Base-by-base conservation (phyloP, 2,329 filamentous ascomycete genomes). In the Dactylellina drechsleri region DNA sequence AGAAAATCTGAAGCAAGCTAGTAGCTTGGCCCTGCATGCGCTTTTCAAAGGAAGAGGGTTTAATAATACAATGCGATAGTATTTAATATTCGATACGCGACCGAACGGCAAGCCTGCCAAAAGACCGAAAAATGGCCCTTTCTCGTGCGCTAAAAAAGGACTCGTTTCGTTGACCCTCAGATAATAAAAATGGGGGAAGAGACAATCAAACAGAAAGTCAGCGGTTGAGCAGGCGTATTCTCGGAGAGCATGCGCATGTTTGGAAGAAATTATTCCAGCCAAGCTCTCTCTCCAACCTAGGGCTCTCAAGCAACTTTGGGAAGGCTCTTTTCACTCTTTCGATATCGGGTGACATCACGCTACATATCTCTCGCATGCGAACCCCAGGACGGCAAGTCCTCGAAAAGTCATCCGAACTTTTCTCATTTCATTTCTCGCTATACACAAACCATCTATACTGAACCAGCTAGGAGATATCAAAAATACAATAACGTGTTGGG, bases 1-100 rank as follows among this genome's bases (percentile, higher is more conserved):
- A 36, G 47, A 26, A 57, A 47, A 45, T 62, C 66, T 70, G 66
- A 70, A 70, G 66, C 66, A 70, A 62, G 66, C 66, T 70, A 70
- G 57, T 47, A 54, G 49, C 57, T 62, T 70, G 66, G 66, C 66
- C 66, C 66, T 70, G 66, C 66, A 70, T 70, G 57, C 50, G 57
- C 65, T 68, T 61, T 36, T 41, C 57, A 36, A 36, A 36, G 49
- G 47, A n/a, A n/a, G 54, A 23, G 23, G 4, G 47, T 52, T 18
- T n/a, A 18, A 36, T 36, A 36, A 36, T 36, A 36, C 10, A 36
- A 36, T 36, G 10, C 31, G 31, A 36, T 36, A 36, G 2, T 36
- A 36, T 36, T 36, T 60, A 47, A 68, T n/a, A 56, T 52, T 70
- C 57, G 66, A 70, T 70, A 70, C 66, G 66, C 66, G 66, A 70